phyloP scores from a whole-genome alignment of 768 basidiomycete genomes.

The Boletus patriciae region DNA sequence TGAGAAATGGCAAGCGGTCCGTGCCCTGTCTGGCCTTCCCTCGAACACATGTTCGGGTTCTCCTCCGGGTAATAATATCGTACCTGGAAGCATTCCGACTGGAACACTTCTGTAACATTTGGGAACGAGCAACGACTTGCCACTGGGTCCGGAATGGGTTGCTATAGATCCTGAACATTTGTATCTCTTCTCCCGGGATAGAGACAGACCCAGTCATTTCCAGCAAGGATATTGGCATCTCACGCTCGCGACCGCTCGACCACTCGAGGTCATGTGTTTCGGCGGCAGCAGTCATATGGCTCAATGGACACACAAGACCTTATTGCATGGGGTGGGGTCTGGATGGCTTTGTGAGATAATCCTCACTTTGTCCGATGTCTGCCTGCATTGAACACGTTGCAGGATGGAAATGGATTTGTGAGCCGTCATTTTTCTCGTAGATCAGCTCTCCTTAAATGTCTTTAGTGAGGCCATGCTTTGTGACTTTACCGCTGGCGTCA shows the following conservation, averaged over 20 bases:
- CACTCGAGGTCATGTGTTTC: conserved; percentile 50
- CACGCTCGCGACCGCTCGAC: conserved; percentile 19
- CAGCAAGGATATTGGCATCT: conserved; percentile 19
- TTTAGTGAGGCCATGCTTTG: conserved; percentile 40
- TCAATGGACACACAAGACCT: conserved; percentile 50
- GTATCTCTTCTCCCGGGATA: conserved; percentile 36
- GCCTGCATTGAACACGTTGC: background rate
- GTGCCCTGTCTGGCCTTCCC: conserved; percentile 10
- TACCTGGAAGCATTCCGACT: conserved; percentile 34
- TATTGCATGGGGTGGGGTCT: conserved; percentile 44
- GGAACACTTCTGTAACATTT: conserved; percentile 42
- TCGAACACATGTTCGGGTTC: conserved; percentile 12
- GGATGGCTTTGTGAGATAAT: conserved; percentile 48
- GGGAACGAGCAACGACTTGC: conserved; percentile 17
- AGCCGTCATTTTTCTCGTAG: background rate
- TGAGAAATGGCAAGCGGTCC: conserved; percentile 40
- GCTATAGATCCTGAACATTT: conserved; percentile 39
- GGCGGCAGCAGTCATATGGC: conserved; percentile 50
- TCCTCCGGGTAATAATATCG: conserved; percentile 20
- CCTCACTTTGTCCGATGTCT: background rate
- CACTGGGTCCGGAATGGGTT: conserved; percentile 34
- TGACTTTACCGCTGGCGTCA: conserved; percentile 31
- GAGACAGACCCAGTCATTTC: accelerated
- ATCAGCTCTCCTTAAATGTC: background rate
- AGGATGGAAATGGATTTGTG: conserved; percentile 37